Conservation (phyloP, 2,329 filamentous ascomycete genomes). For the Aspergillus aculeatus region DNA sequence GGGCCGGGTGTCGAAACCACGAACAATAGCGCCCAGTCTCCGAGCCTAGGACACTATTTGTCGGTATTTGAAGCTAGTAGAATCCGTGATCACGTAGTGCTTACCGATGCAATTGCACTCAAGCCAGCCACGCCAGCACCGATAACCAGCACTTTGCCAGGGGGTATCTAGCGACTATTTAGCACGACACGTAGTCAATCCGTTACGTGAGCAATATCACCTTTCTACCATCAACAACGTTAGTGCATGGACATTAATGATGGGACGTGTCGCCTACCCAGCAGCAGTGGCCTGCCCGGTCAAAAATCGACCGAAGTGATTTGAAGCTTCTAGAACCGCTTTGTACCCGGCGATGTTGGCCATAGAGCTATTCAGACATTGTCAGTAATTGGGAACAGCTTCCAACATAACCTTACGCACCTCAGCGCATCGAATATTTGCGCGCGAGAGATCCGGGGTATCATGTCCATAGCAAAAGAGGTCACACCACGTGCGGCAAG, state of each 20-base stretch:
- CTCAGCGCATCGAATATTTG: constrained; percentile 81
- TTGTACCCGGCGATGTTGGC: constrained; percentile 94
- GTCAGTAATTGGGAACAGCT: not conserved
- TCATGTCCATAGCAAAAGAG: constrained; percentile 87
- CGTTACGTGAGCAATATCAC: constrained; percentile 9
- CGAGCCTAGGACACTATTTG: constrained; percentile 54
- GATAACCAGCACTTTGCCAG: constrained; percentile 86
- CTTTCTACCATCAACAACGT: constrained; percentile 26
- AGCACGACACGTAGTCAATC: not conserved
- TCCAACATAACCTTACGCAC: constrained; percentile 18
- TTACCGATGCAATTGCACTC: constrained; percentile 76
- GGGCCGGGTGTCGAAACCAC: constrained; percentile 87
- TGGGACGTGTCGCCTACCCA: constrained; percentile 49
- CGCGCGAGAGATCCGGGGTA: constrained; percentile 83
- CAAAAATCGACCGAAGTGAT: constrained; percentile 82
- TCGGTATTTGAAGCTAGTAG: constrained; percentile 2
- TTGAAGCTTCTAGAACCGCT: constrained; percentile 83
- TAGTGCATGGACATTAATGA: constrained; percentile 19
- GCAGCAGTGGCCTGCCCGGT: constrained; percentile 89
- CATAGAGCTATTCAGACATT: constrained; percentile 66
- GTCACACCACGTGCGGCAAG: constrained; percentile 71
- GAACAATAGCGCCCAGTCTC: constrained; percentile 82
- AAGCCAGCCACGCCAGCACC: constrained; percentile 86
- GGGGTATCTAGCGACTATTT: constrained; percentile 64
- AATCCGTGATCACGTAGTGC: constrained; percentile 14